Percentiles rank a stretch among this genome's conserved stretches.
These are phyloP conservation scores for Mycena maculata DNA, from an alignment of 768 basidiomycete genomes.

Conservation along the genomic window DNA sequence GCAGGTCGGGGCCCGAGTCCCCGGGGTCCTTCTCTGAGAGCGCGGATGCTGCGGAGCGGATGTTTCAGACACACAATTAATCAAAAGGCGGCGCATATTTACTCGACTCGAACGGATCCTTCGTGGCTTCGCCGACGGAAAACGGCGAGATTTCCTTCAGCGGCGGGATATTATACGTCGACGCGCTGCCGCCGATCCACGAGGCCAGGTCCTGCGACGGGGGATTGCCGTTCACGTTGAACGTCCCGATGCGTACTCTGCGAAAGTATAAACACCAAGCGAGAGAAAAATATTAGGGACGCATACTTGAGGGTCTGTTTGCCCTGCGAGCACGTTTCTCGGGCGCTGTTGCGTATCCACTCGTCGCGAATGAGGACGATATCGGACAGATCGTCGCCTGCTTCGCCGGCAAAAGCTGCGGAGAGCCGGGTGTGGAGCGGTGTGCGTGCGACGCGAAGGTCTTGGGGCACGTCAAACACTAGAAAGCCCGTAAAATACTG, in stretches of 20 bases:
- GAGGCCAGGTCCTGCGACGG: constrained; percentile 78
- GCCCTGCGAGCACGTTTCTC: constrained; percentile 49
- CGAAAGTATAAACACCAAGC: not conserved
- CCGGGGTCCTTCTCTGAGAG: constrained; percentile 4
- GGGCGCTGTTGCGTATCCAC: constrained; percentile 66
- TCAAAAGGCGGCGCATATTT: not conserved
- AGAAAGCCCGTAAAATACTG: constrained; percentile 32
- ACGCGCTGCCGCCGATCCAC: constrained; percentile 61
- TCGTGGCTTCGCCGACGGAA: constrained; percentile 44
- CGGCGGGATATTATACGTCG: not conserved
- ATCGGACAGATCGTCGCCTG: constrained; percentile 71
- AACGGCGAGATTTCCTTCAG: constrained; percentile 45
- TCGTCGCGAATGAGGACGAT: constrained; percentile 68
- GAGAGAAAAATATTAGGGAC: not conserved
- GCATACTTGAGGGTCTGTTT: constrained; percentile 47
- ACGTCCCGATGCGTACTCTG: constrained; percentile 80
- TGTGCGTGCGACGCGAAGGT: constrained; percentile 63
- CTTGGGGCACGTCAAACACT: constrained; percentile 59
- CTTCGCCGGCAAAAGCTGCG: constrained; percentile 67
- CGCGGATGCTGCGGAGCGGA: constrained; percentile 1
- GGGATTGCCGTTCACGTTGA: constrained; percentile 85
- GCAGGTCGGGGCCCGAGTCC: constrained; percentile 67
- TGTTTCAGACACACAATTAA: not conserved
- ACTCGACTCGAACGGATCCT: constrained; percentile 36
- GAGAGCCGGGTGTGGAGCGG: constrained; percentile 70